Conservation (phyloP, 768 basidiomycete species). For the Cytidiella melzeri region DNA sequence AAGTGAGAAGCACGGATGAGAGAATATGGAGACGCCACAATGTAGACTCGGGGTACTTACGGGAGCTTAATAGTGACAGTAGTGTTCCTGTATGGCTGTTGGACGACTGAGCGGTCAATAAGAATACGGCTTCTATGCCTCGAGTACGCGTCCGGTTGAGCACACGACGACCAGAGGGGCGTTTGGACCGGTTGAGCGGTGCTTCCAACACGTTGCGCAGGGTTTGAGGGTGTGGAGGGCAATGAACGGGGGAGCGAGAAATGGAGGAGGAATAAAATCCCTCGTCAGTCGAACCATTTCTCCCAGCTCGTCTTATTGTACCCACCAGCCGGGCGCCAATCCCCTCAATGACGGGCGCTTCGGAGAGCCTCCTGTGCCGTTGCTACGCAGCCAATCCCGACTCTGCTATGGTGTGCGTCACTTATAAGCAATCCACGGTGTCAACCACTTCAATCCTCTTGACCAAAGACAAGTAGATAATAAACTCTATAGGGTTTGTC, state of each 20-base stretch:
- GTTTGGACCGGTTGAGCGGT: constrained; percentile 9
- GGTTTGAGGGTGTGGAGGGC: constrained; percentile 1
- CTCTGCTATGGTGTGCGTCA: too few relatives aligned
- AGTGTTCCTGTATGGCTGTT: constrained; percentile 4
- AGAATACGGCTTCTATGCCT: not conserved
- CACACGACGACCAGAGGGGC: not conserved
- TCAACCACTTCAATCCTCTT: too few relatives aligned
- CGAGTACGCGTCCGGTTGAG: not conserved
- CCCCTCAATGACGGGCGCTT: too few relatives aligned
- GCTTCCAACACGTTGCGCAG: constrained; percentile 4
- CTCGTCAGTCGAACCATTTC: constrained; percentile 10
- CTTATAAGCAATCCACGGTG: too few relatives aligned
- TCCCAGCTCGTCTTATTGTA: not conserved
- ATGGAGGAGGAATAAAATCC: constrained; percentile 7
- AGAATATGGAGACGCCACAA: constrained; percentile 3
- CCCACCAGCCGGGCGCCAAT: not conserved
- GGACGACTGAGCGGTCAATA: not conserved
- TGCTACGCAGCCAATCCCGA: too few relatives aligned
- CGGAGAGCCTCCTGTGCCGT: too few relatives aligned
- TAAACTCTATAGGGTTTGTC: too few relatives aligned
- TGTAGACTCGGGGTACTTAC: constrained; percentile 1
- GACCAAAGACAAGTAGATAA: too few relatives aligned
- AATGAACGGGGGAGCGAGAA: constrained; percentile 1
- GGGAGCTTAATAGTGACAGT: constrained; percentile 4
- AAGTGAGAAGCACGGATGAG: not conserved